Percentiles rank a stretch among this genome's conserved stretches.
These are phyloP conservation scores for Cutaneotrichosporon sp. DNA, from an alignment of 1,284 basidiomycete species.

Conservation along the genomic window DNA sequence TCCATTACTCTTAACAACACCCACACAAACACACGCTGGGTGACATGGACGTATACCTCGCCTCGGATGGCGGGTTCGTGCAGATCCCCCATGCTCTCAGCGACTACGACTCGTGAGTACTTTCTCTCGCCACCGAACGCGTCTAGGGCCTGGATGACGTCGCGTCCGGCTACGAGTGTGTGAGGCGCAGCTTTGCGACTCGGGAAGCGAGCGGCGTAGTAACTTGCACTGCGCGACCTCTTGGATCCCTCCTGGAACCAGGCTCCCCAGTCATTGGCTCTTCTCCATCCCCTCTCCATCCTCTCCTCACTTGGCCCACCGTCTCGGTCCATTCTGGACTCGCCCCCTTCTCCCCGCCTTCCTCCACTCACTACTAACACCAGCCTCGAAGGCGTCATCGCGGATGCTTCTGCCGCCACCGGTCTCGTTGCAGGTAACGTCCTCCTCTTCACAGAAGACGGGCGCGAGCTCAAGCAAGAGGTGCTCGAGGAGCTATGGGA, in stretches of 20 bases:
- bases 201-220: neutral
- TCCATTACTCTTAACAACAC: neutral
- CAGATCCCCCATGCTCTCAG: conserved; percentile 33
- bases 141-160: neutral
- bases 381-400: conserved; percentile 41
- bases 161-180: neutral
- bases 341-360: neutral
- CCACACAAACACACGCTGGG: neutral
- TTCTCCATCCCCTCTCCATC: neutral
- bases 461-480: conserved; percentile 40
- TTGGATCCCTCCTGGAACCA: too few species aligned
- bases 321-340: neutral
- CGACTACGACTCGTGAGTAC: conserved; percentile 42
- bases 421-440: conserved; percentile 38
- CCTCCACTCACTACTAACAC: conserved; percentile 1
- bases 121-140: neutral
- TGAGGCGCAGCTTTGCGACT: neutral
- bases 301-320: neutral
- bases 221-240: too few species aligned
- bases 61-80: conserved; percentile 43
- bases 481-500: conserved; percentile 44
- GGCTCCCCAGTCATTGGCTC: neutral
- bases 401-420: conserved; percentile 30
- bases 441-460: conserved; percentile 49
- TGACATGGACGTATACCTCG: conserved; percentile 43